Evolutionary conservation across 106 monocot genomes (phyloP).

Genomic region (Amphibolis antarctica): DNA sequence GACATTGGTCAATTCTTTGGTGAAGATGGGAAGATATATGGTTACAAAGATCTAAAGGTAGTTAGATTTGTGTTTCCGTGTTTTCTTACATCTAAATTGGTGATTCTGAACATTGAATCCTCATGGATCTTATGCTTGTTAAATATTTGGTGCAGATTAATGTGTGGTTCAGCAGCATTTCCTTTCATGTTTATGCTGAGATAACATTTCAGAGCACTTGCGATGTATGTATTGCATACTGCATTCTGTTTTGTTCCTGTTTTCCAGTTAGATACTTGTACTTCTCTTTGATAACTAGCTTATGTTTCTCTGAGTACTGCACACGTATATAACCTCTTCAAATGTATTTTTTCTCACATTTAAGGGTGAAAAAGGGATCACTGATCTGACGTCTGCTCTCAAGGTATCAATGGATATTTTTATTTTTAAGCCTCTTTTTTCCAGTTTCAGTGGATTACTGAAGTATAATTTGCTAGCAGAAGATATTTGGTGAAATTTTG

Average conservation of each 20-base stretch:
- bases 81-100: not conserved
- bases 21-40: constrained; percentile 96
- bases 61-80: not conserved
- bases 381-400: constrained; percentile 57
- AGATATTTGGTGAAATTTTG: constrained; percentile 75
- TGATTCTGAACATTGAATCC: no score
- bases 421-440: not conserved
- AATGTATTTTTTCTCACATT: constrained; percentile 10
- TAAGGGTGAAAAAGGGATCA: constrained; percentile 89
- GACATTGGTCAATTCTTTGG: constrained; percentile 79
- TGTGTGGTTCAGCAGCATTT: constrained; percentile 65
- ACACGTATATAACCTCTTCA: not conserved
- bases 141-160: constrained; percentile 51
- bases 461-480: constrained; percentile 30
- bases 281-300: not conserved
- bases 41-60: constrained; percentile 78
- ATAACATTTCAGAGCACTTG: constrained; percentile 41
- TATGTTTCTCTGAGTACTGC: not conserved
- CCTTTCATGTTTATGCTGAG: constrained; percentile 82
- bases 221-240: constrained; percentile 44
- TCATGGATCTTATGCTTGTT: no score
- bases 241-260: not conserved
- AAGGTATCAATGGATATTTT: constrained; percentile 37
- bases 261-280: not conserved
- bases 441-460: not conserved